Base-by-base conservation (phyloP, 129 eudicot genomes). In the Tagetes patula region DNA sequence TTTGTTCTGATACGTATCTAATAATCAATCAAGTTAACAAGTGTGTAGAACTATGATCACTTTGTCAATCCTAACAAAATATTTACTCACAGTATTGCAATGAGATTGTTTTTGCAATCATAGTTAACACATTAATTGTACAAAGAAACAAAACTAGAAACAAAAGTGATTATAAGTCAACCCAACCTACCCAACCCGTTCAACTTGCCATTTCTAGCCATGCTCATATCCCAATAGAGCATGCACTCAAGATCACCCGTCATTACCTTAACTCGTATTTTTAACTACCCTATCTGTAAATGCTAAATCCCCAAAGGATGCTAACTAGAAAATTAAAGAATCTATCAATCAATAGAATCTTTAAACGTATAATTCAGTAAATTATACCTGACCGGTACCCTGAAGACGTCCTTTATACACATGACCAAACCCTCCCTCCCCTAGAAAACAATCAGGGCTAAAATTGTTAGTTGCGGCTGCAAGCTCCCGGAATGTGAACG, bases 401-500 rank as follows among this genome's bases (percentile, higher is more conserved):
- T 84, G 83, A 59, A 94, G 93, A 33, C 80, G 80, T 27, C 98
- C 98, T 83, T 78, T 88, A 84, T 94, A 90, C 50, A 94, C 98
- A 83, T 88, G 88, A 4, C 98, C 98, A 46, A 94, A 94, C 38
- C 98, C 98, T 41, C 98, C 98, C 71, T 94, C 98, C 8, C 98
- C 98, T 69, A 94, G 36, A 81, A 90, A 94, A 50, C 86, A 88
- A 59, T 94, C 98, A 0, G 88, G 87, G 81, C 91, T 87, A 66
- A 94, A 94, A 79, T 90, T 94, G 77, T 74, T 86, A 9, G 97
- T 94, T 6, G 96, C 98, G 71, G 83, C 79, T 38, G 97, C 97
- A 71, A 94, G 90, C 83, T 94, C 98, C 1, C 98, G 96, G 43
- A 94, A 94, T 67, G 96, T 94, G 73, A 90, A 94, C 36, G 93